Conservation (phyloP, 305 asterid genomes). For the Rubia peregrina region DNA sequence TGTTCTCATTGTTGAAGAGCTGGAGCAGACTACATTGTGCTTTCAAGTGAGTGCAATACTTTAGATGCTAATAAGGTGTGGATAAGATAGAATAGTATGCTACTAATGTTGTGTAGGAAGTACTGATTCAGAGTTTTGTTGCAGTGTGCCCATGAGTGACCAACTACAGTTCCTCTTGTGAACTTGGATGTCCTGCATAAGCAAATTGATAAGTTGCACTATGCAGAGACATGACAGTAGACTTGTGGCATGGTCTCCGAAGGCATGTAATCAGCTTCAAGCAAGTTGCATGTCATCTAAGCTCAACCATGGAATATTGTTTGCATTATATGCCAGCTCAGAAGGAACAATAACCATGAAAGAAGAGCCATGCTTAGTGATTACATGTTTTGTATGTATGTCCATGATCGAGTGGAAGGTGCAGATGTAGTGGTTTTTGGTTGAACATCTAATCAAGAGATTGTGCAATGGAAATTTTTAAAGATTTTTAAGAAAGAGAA, state of each 20-base stretch:
- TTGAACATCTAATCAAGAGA: too few species aligned
- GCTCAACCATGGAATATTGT: conserved; percentile 14
- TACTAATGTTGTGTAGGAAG: neutral
- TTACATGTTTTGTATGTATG: too few species aligned
- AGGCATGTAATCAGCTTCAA: conserved; percentile 50
- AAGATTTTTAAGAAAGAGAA: neutral
- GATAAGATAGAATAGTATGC: neutral
- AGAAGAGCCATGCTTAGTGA: neutral
- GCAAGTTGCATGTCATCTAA: conserved; percentile 51
- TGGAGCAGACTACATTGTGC: conserved; percentile 78
- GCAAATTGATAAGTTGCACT: conserved; percentile 41
- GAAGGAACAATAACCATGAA: too few species aligned
- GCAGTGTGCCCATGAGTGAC: conserved; percentile 99
- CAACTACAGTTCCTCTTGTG: conserved; percentile 85
- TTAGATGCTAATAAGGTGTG: neutral
- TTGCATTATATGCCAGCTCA: neutral
- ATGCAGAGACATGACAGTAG: conserved; percentile 20
- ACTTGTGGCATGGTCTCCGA: conserved; percentile 63
- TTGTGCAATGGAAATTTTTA: too few species aligned
- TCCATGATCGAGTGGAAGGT: too few species aligned
- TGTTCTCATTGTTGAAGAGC: conserved; percentile 92
- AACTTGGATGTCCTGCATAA: conserved; percentile 52
- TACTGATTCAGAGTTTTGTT: conserved; percentile 3
- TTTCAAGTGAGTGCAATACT: conserved; percentile 62
- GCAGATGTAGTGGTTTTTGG: too few species aligned